Base-by-base conservation (phyloP, 2,329 filamentous ascomycete genomes). In the Colletotrichum nymphaeae region DNA sequence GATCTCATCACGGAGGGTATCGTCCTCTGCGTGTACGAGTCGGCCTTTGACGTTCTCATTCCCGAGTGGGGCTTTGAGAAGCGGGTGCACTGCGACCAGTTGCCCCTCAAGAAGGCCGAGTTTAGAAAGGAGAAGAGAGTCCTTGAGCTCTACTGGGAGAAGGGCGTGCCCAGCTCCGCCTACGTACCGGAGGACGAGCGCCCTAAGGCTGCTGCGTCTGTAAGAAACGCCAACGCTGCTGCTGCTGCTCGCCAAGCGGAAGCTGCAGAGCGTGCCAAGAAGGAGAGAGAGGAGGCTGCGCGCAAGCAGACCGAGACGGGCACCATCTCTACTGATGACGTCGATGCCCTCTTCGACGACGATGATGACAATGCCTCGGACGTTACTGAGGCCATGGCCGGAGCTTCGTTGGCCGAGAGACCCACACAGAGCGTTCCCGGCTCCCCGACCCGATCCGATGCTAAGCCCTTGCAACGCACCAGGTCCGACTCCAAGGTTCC, bases 21-120 rank as follows among this genome's bases (percentile, higher is more conserved):
- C 78, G 95, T 99, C 62, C 89, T 99, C 69, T 98, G 95, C 81
- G 97, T 99, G 37, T 99, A 99, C 83, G 97, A 99, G 84, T 98
- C 97, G 32, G 97, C 97, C 24, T 99, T 99, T 81, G 97, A 99
- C 82, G 95, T 99, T 56, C 89, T 99, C 76, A 98, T 99, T 81
- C 97, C 97, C 6, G 95, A 99, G 81, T 99, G 95, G 88, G 97
- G 97, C 76, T 98, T 99, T 78, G 97, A 99, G 88, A 99, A 99
- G 91, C 94, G 97, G 76, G 97, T 99, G 65, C 97, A 99, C 85
- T 99, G 97, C 81, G 97, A 99, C 81, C 97, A 99, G 87, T 88
- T 99, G 81, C 97, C 97, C 35, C 87, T 99, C 77, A 96, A 98
- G 90, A 99, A 99, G 88, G 97, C 97, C n/a, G 97, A 99, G 82